These are phyloP conservation scores for Parasarocladium wereldwijsianum DNA, from an alignment of 2,329 filamentous ascomycete species.

Conservation along the genomic window DNA sequence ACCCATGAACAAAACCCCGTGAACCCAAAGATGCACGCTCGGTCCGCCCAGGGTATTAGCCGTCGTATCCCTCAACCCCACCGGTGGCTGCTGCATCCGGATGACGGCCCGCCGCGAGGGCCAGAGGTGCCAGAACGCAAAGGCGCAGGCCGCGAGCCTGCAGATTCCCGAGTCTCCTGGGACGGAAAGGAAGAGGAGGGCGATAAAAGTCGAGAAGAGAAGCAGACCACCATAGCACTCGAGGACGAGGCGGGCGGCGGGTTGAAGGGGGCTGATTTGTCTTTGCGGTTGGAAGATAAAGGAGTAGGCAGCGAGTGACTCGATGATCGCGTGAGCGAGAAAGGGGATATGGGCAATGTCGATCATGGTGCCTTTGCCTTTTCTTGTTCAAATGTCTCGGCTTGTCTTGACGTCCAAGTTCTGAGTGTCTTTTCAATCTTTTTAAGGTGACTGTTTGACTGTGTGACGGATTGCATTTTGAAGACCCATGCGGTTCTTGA, in stretches of 20 bases:
- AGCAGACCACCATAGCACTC: constrained; percentile 33
- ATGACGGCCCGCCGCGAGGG: constrained; percentile 27
- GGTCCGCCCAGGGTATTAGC: constrained; percentile 28
- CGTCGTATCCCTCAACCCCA: constrained; percentile 7
- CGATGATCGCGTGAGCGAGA: constrained; percentile 20
- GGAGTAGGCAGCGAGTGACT: constrained; percentile 27
- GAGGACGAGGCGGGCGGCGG: constrained; percentile 25
- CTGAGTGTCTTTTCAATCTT: too few relatives aligned
- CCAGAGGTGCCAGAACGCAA: constrained; percentile 34
- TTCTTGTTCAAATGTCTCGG: too few relatives aligned
- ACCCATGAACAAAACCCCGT: constrained; percentile 19
- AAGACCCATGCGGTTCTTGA: too few relatives aligned
- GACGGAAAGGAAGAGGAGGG: constrained; percentile 19
- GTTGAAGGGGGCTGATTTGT: constrained; percentile 26
- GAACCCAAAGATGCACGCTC: constrained; percentile 26
- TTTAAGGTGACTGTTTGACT: too few relatives aligned
- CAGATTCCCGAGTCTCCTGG: too few relatives aligned
- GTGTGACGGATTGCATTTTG: too few relatives aligned
- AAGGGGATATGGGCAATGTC: constrained; percentile 17
- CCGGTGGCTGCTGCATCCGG: constrained; percentile 15
- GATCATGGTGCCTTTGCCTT: constrained; percentile 6
- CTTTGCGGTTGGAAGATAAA: constrained; percentile 26
- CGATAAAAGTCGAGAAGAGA: constrained; percentile 27
- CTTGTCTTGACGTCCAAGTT: too few relatives aligned
- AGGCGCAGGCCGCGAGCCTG: constrained; percentile 20